Conservation (phyloP, 1,284 basidiomycete species). For the Cutaneotrichosporon mucoides region DNA sequence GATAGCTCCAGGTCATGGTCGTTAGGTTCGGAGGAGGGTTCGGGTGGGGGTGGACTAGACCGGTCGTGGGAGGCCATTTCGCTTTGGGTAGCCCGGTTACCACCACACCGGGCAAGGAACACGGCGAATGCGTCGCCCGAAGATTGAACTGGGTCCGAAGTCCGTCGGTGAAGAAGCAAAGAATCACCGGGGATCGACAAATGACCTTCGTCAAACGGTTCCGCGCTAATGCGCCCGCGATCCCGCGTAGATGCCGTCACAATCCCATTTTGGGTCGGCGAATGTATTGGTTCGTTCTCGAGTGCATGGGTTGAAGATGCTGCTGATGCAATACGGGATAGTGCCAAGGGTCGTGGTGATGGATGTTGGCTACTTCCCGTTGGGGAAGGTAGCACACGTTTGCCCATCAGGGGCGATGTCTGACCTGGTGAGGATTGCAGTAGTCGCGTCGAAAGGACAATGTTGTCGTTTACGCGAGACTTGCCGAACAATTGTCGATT, state of each 20-base stretch:
- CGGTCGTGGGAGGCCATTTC: not conserved
- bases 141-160: conserved; percentile 8
- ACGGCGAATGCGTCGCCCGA: conserved; percentile 1
- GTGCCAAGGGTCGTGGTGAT: not conserved
- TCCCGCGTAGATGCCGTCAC: not conserved
- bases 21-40: conserved; percentile 8
- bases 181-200: conserved; percentile 9
- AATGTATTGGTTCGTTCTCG: not conserved
- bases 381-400: not conserved
- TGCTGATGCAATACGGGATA: not conserved
- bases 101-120: conserved; percentile 12
- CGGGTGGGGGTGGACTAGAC: not conserved
- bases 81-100: conserved; percentile 6
- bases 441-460: not conserved
- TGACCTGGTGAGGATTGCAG: conserved; percentile 2
- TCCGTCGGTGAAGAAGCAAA: conserved; percentile 6
- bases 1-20: conserved; percentile 6
- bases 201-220: not conserved
- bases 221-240: not conserved
- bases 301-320: not conserved
- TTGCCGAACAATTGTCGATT: conserved; percentile 21
- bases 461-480: not conserved
- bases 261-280: not conserved
- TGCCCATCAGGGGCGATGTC: conserved; percentile 1
- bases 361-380: not conserved